Conservation (phyloP, 495 filamentous ascomycete species). For the Penicillium odoratum region DNA sequence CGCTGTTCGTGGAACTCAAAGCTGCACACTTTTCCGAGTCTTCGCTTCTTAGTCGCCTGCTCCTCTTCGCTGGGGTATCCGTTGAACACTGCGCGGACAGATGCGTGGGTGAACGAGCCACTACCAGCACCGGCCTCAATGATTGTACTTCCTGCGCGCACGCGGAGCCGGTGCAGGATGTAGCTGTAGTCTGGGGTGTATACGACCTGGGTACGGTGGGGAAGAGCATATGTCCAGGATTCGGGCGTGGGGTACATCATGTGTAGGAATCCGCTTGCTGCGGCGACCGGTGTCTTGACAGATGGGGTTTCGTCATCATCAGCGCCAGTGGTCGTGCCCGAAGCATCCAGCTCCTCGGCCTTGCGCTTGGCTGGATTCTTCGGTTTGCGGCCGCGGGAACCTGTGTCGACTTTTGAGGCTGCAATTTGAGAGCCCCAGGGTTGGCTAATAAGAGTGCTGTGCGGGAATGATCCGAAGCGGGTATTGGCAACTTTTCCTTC, state of each 20-base stretch:
- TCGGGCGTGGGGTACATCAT: conserved; percentile 90
- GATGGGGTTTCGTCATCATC: conserved; percentile 24
- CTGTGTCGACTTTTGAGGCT: conserved; percentile 87
- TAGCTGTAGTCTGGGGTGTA: conserved; percentile 98
- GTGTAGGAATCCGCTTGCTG: conserved; percentile 84
- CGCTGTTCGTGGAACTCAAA: conserved; percentile 89
- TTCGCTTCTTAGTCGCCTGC: conserved; percentile 26
- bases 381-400: conserved; percentile 65
- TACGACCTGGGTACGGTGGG: conserved; percentile 95
- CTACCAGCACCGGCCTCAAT: conserved; percentile 96
- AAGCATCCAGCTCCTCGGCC: conserved; percentile 44
- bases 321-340: conserved; percentile 22
- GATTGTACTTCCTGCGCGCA: conserved; percentile 72
- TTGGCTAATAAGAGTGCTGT: conserved; percentile 75
- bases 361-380: conserved; percentile 48
- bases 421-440: conserved; percentile 91
- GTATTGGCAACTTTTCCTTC: conserved; percentile 89
- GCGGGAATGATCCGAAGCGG: conserved; percentile 92
- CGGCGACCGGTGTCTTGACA: conserved; percentile 51
- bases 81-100: conserved; percentile 83
- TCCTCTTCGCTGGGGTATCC: conserved; percentile 57
- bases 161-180: conserved; percentile 83
- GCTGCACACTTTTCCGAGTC: conserved; percentile 79
- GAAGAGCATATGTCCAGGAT: conserved; percentile 84
- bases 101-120: conserved; percentile 92